These are phyloP conservation scores for Graphilbum fragrans DNA, from an alignment of 2,329 filamentous ascomycete genomes.

Conservation along the genomic window DNA sequence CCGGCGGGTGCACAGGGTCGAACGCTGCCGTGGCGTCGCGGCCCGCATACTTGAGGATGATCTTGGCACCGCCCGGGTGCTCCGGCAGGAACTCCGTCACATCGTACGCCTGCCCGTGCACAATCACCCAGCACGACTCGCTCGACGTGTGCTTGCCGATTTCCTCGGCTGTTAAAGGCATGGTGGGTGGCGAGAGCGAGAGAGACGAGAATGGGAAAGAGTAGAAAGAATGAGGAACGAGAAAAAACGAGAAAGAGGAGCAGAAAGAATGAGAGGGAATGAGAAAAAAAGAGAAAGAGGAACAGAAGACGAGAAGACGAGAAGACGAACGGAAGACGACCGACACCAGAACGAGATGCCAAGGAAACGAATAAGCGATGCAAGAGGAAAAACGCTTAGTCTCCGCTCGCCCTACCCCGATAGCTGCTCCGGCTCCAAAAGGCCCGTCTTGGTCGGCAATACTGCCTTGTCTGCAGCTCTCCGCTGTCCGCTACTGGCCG, in stretches of 20 bases:
- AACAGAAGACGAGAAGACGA: neutral
- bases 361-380: neutral
- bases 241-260: neutral
- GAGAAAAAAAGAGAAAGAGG: neutral
- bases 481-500: no score
- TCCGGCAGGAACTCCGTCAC: constrained; percentile 39
- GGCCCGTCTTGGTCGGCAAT: no score
- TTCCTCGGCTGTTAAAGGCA: constrained; percentile 18
- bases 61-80: constrained; percentile 79
- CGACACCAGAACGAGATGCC: neutral
- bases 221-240: neutral
- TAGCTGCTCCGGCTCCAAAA: no score
- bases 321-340: neutral
- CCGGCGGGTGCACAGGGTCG: constrained; percentile 77
- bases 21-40: constrained; percentile 91
- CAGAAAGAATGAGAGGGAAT: neutral
- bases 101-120: constrained; percentile 18
- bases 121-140: constrained; percentile 25
- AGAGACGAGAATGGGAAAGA: neutral
- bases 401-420: no score
- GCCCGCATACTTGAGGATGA: constrained; percentile 93
- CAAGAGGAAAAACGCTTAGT: neutral
- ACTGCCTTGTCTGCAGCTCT: no score
- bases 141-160: constrained; percentile 20
- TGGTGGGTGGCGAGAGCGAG: no score